Evolutionary conservation across 306 rosid species (phyloP), one percentile per base, ranked within the genome.

Genomic region (Medicago lupulina): DNA sequence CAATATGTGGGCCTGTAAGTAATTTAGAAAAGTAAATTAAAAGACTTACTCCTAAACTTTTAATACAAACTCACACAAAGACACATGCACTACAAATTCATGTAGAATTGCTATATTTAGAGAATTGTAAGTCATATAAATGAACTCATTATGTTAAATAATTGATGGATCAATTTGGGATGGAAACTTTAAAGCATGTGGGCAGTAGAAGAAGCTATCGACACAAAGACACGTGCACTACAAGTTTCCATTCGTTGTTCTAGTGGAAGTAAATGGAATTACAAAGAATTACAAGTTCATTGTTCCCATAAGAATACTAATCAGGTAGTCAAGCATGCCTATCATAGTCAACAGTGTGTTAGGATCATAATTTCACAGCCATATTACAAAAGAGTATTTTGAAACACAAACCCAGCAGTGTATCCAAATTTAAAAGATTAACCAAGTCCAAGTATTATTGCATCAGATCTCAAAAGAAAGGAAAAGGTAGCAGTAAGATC

Each of bases 321-420:
- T 39, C 80, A 49, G 75, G 57, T 1, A 36, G 10, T 74, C 8
- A n/a, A 73, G 50, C 74, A 53, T 31, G 64, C 53, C 36, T 74
- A 74, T 38, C 50, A 65, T 8, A 46, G 15, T 63, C 28, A 55
- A 36, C 3, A 39, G 21, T 25, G 36, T 34, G 40, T 17, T 17
- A 16, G 69, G 40, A 17, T 76, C 74, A 70, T 81, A 80, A 38
- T 46, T 64, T 74, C 68, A 13, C 40, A 64, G 62, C 8, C 49
- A 51, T 39, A 18, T 65, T 14, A 64, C 43, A 67, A 53, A 19
- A 73, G 23, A n/a, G 13, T 58, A 74, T 55, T 47, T 39, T 74
- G 19, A 67, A 74, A 57, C 63, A 28, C 65, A 55, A 66, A 43
- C 43, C 13, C 43, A 67, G 41, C 43, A 61, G 47, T 38, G 28